These are phyloP conservation scores for Plasmodium knowlesi DNA, from an alignment of 169 alveolate genomes.

Conservation along the genomic window DNA sequence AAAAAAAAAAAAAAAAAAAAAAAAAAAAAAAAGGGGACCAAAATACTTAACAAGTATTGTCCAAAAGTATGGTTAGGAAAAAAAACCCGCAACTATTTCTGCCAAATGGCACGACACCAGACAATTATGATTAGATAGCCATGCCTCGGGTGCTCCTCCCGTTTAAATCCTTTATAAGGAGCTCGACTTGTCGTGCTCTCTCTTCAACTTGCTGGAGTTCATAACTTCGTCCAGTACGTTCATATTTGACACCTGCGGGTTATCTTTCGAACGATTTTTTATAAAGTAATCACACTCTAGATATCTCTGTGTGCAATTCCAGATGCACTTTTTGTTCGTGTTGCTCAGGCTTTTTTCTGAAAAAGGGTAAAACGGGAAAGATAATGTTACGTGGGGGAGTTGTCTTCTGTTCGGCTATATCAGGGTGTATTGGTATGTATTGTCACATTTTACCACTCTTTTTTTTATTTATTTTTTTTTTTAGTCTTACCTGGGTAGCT, in stretches of 20 bases:
- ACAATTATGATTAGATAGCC: background rate
- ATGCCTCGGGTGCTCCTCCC: background rate
- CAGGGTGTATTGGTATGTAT: background rate
- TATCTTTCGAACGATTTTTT: slow-evolving; percentile 58
- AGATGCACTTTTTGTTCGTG: slow-evolving; percentile 56
- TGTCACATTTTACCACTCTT: background rate
- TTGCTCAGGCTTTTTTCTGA: slow-evolving; percentile 69
- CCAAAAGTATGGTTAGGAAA: background rate
- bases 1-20: background rate
- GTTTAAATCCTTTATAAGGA: background rate
- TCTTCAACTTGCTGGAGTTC: background rate
- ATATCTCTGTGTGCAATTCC: slow-evolving; percentile 74
- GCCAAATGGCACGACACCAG: background rate
- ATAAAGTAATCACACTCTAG: slow-evolving; percentile 53
- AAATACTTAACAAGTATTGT: background rate
- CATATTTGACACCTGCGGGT: background rate
- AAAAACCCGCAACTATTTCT: background rate
- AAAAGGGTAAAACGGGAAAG: background rate
- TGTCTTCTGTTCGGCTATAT: background rate
- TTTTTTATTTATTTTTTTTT: background rate
- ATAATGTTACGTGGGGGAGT: background rate
- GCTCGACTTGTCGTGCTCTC: background rate
- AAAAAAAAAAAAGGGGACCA: background rate
- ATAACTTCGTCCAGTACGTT: background rate
- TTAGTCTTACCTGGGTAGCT: slow-evolving; percentile 35